Percentiles rank a stretch among this genome's conserved stretches.
These are phyloP conservation scores for Alternaria incomplexa DNA, from an alignment of 2,329 filamentous ascomycete genomes.

Conservation along the genomic window DNA sequence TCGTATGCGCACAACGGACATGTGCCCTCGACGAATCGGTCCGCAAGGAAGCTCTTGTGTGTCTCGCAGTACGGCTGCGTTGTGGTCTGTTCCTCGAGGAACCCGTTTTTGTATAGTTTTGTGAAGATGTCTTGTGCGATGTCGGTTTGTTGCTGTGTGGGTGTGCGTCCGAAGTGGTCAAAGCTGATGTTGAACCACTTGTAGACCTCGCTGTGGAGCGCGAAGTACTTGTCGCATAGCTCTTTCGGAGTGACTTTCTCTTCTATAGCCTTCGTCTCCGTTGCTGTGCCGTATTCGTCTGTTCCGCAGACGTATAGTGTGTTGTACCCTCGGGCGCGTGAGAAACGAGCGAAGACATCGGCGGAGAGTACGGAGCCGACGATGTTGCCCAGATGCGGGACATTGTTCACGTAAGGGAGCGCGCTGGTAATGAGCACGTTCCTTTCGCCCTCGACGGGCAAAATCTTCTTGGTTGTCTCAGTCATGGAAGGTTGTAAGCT, in stretches of 20 bases:
- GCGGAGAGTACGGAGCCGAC: conserved; percentile 73
- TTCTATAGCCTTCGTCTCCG: conserved; percentile 92
- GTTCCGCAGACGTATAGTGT: conserved; percentile 88
- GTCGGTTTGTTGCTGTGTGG: conserved; percentile 84
- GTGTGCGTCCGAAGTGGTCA: conserved; percentile 93
- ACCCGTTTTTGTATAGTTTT: conserved; percentile 87
- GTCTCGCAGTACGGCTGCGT: conserved; percentile 87
- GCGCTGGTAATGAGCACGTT: conserved; percentile 92
- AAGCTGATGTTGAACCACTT: conserved; percentile 96
- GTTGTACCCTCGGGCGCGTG: conserved; percentile 77
- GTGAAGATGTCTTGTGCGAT: conserved; percentile 92
- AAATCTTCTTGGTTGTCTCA: conserved; percentile 51
- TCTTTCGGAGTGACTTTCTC: conserved; percentile 81
- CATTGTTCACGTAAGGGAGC: conserved; percentile 81
- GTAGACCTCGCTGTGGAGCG: conserved; percentile 88
- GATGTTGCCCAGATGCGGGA: conserved; percentile 71
- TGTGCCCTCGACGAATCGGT: conserved; percentile 78
- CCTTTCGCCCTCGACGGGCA: conserved; percentile 65
- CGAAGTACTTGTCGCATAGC: conserved; percentile 91
- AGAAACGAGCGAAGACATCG: conserved; percentile 78
- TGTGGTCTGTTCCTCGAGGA: conserved; percentile 83
- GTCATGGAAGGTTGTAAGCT: conserved; percentile 25
- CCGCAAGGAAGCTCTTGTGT: conserved; percentile 57
- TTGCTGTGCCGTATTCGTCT: conserved; percentile 95
- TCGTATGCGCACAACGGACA: conserved; percentile 71